Evolutionary conservation across 1,284 basidiomycete species (phyloP).

Genomic region (Marasmius sp.): DNA sequence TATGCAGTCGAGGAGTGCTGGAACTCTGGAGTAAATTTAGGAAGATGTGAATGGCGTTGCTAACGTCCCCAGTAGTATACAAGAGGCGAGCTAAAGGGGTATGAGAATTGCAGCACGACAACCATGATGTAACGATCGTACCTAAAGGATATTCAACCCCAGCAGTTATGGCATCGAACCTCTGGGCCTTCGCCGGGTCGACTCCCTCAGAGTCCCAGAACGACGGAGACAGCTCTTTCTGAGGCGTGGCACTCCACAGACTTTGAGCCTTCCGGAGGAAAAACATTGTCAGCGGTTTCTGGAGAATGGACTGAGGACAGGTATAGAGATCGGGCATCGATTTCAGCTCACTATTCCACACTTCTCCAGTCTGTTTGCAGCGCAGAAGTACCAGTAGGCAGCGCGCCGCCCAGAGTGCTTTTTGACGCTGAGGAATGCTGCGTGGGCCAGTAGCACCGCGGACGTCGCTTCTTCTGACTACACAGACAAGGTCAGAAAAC

Average conservation of each 20-base stretch:
- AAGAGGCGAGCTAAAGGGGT: constrained; percentile 58
- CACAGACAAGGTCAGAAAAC: constrained; percentile 9
- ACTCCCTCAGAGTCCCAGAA: constrained; percentile 73
- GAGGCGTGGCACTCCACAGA: constrained; percentile 48
- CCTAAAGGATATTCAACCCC: constrained; percentile 79
- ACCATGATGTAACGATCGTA: constrained; percentile 25
- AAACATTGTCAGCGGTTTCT: constrained; percentile 83
- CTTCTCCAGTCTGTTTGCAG: constrained; percentile 75
- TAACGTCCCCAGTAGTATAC: constrained; percentile 75
- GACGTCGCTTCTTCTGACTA: constrained; percentile 80
- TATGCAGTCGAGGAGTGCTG: constrained; percentile 17
- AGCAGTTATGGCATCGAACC: constrained; percentile 63
- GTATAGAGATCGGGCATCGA: background rate
- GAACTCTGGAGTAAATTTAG: constrained; percentile 55
- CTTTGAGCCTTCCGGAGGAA: constrained; percentile 70
- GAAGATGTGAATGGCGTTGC: constrained; percentile 68
- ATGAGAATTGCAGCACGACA: constrained; percentile 2
- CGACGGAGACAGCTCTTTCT: constrained; percentile 67
- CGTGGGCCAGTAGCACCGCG: constrained; percentile 72
- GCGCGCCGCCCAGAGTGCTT: constrained; percentile 60
- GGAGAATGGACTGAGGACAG: background rate
- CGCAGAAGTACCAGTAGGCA: constrained; percentile 72
- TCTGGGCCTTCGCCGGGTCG: constrained; percentile 29
- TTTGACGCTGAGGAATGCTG: constrained; percentile 63
- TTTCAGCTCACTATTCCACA: constrained; percentile 66